phyloP scores from a whole-genome alignment of 1,284 basidiomycete species.

The Ustanciosporium gigantosporum region DNA sequence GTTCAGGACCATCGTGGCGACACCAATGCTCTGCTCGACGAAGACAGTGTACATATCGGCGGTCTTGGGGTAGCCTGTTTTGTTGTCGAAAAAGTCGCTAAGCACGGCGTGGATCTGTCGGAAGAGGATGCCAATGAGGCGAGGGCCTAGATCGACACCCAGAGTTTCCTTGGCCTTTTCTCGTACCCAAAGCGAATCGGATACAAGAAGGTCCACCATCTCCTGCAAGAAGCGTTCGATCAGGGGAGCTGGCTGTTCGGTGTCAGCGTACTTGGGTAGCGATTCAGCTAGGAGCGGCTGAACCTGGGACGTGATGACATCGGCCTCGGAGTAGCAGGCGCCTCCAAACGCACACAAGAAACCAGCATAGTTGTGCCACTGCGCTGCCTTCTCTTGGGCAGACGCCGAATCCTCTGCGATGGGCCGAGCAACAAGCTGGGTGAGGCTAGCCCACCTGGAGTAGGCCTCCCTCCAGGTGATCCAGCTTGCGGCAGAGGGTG shows the following conservation, averaged over 20 bases:
- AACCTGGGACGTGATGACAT: constrained; percentile 8
- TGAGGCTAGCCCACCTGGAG: constrained; percentile 69
- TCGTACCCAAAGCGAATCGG: constrained; percentile 56
- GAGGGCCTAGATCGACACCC: constrained; percentile 44
- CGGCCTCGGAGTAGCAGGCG: constrained; percentile 63
- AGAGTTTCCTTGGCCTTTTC: constrained; percentile 58
- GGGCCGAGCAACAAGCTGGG: constrained; percentile 33
- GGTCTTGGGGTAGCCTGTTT: constrained; percentile 47
- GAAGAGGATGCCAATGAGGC: constrained; percentile 51
- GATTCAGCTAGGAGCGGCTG: constrained; percentile 14
- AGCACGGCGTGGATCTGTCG: constrained; percentile 53
- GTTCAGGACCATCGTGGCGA: constrained; percentile 46
- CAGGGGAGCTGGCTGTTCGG: constrained; percentile 26
- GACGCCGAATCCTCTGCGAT: constrained; percentile 69
- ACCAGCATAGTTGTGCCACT: constrained; percentile 86
- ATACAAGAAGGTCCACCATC: constrained; percentile 57
- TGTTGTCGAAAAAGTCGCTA: constrained; percentile 56
- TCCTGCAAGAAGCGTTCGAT: constrained; percentile 52
- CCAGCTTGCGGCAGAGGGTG: constrained; percentile 70
- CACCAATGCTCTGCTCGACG: constrained; percentile 55
- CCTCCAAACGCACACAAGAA: constrained; percentile 78
- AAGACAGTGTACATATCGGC: constrained; percentile 55
- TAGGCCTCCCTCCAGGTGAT: constrained; percentile 82
- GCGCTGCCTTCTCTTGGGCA: constrained; percentile 51
- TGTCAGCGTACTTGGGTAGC: constrained; percentile 21